A percentile compares a stretch with the other conserved stretches of the same genome.
These are phyloP conservation scores for Sugiyamaella japonica DNA, from an alignment of 1,139 yeast species.

Conservation along the genomic window DNA sequence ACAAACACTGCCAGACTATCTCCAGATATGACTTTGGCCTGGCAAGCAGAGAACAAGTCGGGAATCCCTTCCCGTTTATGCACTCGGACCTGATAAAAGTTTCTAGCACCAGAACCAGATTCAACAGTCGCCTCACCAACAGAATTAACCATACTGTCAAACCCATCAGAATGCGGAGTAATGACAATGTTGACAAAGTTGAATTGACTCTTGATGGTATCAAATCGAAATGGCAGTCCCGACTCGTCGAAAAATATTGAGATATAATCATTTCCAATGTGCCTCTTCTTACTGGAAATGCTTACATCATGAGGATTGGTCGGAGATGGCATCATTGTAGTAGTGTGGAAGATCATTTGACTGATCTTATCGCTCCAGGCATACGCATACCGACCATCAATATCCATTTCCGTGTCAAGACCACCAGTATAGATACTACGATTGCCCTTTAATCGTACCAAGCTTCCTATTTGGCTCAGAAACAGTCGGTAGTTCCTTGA, in stretches of 20 bases:
- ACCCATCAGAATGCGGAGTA: constrained; percentile 54
- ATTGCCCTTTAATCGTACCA: constrained; percentile 57
- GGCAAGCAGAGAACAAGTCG: constrained; percentile 72
- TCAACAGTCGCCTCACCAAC: not conserved
- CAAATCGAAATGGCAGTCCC: constrained; percentile 64
- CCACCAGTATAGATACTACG: constrained; percentile 73
- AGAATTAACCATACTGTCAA: constrained; percentile 17
- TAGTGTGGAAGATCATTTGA: constrained; percentile 74
- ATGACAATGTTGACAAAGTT: constrained; percentile 79
- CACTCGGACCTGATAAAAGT: constrained; percentile 60
- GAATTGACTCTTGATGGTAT: constrained; percentile 73
- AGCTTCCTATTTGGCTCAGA: constrained; percentile 56
- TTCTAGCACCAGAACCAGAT: constrained; percentile 18
- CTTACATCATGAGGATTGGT: constrained; percentile 46
- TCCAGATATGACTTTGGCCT: constrained; percentile 65
- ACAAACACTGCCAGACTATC: constrained; percentile 62
- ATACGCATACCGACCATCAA: constrained; percentile 75
- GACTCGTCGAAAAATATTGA: constrained; percentile 80
- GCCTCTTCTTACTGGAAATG: constrained; percentile 67
- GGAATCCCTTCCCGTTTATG: constrained; percentile 71
- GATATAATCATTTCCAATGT: constrained; percentile 83
- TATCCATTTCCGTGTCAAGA: constrained; percentile 63
- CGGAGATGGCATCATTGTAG: constrained; percentile 74
- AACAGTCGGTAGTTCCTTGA: constrained; percentile 63
- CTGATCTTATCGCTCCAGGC: constrained; percentile 71